Evolutionary conservation across 2,329 filamentous ascomycete genomes (phyloP), one percentile per base, ranked within the genome.

Genomic region (Aspergillus carbonarius): DNA sequence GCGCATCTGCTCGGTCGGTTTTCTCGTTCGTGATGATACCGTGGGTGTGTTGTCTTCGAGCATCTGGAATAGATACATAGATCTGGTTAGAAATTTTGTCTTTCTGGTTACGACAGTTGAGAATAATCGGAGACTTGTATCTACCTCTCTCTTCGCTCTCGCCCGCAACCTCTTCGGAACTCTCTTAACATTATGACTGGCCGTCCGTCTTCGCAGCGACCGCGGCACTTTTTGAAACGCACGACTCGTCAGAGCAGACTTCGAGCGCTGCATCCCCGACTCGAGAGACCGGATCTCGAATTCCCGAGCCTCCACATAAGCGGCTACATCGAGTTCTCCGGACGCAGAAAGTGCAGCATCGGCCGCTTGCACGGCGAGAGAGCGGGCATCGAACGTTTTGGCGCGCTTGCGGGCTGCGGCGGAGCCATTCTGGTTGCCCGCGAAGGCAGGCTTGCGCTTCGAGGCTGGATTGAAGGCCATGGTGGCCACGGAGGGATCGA

Each of bases 151-250:
- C 67, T 80, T 84, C 1, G 92, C 92, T 65, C 89, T 84, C 39
- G 78, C 78, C 57, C 89, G 84, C 69, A 98, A 77, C 62, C 92
- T 81, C 70, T 88, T 89, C 2, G 95, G 95, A 15, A 99, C 88
- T 62, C 89, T 85, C 77, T 93, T 96, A 35, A 90, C 90, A 82
- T 99, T 97, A 77, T 99, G 95, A 73, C 92, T 96, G 18, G 93
- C 95, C 0, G 93, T 96, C 67, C 95, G 84, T 63, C 95, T 83
- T 64, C 95, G 83, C 83, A 99, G 79, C 51, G 88, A 87, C 65
- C 92, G 85, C 1, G 95, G 95, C 5, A 99, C 90, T 66, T 91
- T 86, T 74, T 99, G 95, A 70, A 98, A 98, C 13, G 93, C 93
- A 53, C 93, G 84, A 58, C 85, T 87, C 44, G 84, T 81, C 60